A percentile compares a stretch with the other conserved stretches of the same genome.
phyloP scores from a whole-genome alignment of 2,329 filamentous ascomycete genomes.

The Penicillium sp. region DNA sequence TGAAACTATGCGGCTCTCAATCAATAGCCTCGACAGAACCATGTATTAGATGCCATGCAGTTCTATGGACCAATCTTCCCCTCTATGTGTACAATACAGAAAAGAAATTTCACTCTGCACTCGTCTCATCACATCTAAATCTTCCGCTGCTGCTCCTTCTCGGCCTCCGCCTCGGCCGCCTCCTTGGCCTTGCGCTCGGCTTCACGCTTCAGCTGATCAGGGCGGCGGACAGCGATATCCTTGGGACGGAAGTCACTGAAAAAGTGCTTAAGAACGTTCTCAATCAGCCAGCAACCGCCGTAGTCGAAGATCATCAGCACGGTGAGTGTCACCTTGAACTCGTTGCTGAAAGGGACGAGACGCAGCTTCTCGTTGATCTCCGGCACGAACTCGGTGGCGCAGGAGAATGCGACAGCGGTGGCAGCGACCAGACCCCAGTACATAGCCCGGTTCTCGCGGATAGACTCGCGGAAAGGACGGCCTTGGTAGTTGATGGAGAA shows the following conservation, averaged over 20 bases:
- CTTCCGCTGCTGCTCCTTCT: conserved; percentile 40
- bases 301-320: conserved; percentile 86
- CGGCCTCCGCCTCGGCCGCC: conserved; percentile 50
- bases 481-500: conserved; percentile 99
- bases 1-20: neutral
- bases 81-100: conserved; percentile 30
- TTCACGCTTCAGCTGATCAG: conserved; percentile 84
- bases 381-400: conserved; percentile 91
- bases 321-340: conserved; percentile 89
- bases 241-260: conserved; percentile 94
- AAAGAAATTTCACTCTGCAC: conserved; percentile 5
- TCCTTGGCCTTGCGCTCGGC: conserved; percentile 66
- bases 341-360: conserved; percentile 82
- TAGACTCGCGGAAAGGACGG: conserved; percentile 92
- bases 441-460: conserved; percentile 96
- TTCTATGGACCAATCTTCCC: conserved; percentile 24
- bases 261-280: conserved; percentile 78
- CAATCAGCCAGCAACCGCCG: conserved; percentile 81
- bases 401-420: conserved; percentile 86
- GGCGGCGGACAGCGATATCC: conserved; percentile 84
- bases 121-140: conserved; percentile 25
- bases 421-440: conserved; percentile 94
- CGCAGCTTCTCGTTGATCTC: conserved; percentile 93
- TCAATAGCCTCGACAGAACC: conserved; percentile 10
- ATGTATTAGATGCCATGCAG: conserved; percentile 24